Conservation (phyloP, 768 basidiomycete genomes). For the Tylopilus vinaceipallidus region DNA sequence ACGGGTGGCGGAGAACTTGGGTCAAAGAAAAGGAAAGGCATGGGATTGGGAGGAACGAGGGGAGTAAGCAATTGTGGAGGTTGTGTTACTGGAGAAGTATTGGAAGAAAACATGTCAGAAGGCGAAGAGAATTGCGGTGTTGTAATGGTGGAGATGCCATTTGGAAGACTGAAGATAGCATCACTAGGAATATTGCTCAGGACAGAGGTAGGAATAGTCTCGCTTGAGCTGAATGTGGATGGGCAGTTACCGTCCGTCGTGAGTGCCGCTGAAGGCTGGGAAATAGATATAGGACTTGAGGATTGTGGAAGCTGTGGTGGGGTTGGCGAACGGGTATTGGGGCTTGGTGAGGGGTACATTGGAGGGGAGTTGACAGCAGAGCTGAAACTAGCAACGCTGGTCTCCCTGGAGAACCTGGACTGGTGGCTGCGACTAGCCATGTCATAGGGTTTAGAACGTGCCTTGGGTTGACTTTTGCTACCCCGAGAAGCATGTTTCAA, state of each 20-base stretch:
- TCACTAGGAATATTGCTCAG: constrained; percentile 3
- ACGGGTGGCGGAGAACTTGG: constrained; percentile 46
- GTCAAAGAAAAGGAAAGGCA: constrained; percentile 65
- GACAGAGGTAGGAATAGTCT: constrained; percentile 9
- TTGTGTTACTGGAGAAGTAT: constrained; percentile 15
- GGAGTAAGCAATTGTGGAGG: constrained; percentile 17
- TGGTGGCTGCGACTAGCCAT: constrained; percentile 29
- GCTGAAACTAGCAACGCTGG: constrained; percentile 50
- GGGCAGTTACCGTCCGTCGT: constrained; percentile 5
- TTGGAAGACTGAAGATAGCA: constrained; percentile 16
- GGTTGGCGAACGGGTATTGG: constrained; percentile 31
- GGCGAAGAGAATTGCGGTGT: constrained; percentile 18
- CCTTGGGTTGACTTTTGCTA: constrained; percentile 49
- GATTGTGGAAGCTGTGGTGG: constrained; percentile 24
- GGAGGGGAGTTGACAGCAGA: constrained; percentile 48
- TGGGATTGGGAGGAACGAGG: constrained; percentile 37
- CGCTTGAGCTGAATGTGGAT: constrained; percentile 5
- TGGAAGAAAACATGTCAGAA: constrained; percentile 19
- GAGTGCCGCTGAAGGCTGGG: constrained; percentile 6
- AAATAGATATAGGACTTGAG: constrained; percentile 11
- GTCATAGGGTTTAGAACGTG: constrained; percentile 74
- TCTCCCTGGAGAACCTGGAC: constrained; percentile 53
- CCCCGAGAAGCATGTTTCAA: constrained; percentile 46
- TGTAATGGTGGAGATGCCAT: constrained; percentile 13
- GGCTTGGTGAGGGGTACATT: constrained; percentile 34